Percentiles rank a stretch among this genome's conserved stretches.
Conservation (phyloP, 2,329 filamentous ascomycete genomes). For the Dothideomycetes sp. region DNA sequence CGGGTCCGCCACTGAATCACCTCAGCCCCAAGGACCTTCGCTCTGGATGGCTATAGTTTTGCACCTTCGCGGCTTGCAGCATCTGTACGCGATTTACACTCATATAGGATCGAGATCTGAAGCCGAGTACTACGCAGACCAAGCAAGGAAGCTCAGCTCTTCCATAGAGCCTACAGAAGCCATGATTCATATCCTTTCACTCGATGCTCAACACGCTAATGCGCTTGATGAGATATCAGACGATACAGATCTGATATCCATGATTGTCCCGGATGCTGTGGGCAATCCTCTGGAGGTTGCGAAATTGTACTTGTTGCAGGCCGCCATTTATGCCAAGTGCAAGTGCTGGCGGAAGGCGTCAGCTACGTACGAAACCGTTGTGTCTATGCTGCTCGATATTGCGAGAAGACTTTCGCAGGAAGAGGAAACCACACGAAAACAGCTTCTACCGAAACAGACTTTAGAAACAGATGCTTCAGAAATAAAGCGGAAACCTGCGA, state of each 20-base stretch:
- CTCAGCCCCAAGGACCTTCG: too few species aligned
- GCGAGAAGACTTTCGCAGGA: too few species aligned
- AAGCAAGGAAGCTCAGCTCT: constrained; percentile 65
- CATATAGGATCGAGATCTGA: constrained; percentile 82
- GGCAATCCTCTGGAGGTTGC: background rate
- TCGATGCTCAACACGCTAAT: background rate
- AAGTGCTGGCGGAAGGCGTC: background rate
- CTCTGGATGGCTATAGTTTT: too few species aligned
- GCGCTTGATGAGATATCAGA: background rate
- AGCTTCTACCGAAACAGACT: too few species aligned
- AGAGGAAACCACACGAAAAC: background rate
- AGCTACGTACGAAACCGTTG: background rate
- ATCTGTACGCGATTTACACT: constrained; percentile 67
- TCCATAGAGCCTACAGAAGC: background rate
- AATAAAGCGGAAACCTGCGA: too few species aligned
- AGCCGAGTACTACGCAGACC: constrained; percentile 77
- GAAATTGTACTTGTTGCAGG: background rate
- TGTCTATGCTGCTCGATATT: background rate
- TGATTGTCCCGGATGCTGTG: background rate
- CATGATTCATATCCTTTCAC: background rate
- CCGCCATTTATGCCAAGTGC: background rate
- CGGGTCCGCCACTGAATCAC: too few species aligned
- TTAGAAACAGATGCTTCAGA: too few species aligned
- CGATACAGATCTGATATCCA: background rate
- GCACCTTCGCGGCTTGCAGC: constrained; percentile 56